Conservation (phyloP, 305 asterid species). For the Rubia peregrina region DNA sequence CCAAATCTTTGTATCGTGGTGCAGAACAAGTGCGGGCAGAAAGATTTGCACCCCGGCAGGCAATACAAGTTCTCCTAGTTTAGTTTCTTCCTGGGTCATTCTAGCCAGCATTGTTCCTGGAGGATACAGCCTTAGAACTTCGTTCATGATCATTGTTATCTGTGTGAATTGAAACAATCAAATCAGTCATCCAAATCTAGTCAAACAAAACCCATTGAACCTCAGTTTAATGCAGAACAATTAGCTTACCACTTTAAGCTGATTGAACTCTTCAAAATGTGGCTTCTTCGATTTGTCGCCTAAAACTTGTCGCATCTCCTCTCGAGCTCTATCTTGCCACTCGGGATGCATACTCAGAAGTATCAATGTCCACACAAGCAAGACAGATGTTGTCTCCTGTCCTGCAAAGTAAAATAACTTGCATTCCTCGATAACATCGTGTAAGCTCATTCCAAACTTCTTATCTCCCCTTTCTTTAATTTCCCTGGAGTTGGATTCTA, state of each 20-base stretch:
- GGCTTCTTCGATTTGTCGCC: slow-evolving; percentile 3
- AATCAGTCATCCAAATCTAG: not conserved
- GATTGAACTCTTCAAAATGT: slow-evolving; percentile 11
- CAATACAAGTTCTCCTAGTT: slow-evolving; percentile 27
- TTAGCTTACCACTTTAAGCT: slow-evolving; percentile 14
- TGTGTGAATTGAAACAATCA: not conserved
- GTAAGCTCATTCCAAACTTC: slow-evolving; percentile 17
- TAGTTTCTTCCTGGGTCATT: slow-evolving; percentile 19
- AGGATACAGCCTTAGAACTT: slow-evolving; percentile 44
- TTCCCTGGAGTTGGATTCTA: slow-evolving; percentile 19
- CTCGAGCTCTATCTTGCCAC: slow-evolving; percentile 19
- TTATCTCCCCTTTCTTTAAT: slow-evolving; percentile 13
- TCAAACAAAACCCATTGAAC: not conserved
- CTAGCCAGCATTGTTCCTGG: slow-evolving; percentile 22
- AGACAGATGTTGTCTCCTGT: slow-evolving; percentile 18
- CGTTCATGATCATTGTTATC: slow-evolving; percentile 40
- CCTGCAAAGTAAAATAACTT: slow-evolving; percentile 21
- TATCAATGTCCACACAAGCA: slow-evolving; percentile 20
- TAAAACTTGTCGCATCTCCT: slow-evolving; percentile 6
- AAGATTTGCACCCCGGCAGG: slow-evolving; percentile 19
- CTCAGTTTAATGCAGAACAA: not conserved
- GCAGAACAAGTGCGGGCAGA: slow-evolving; percentile 19
- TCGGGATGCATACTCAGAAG: slow-evolving; percentile 17
- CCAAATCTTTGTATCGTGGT: slow-evolving; percentile 22
- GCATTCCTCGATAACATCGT: slow-evolving; percentile 24